Evolutionary conservation across 2,329 filamentous ascomycete genomes (phyloP).

Genomic region (Pseudogymnoascus sp.): DNA sequence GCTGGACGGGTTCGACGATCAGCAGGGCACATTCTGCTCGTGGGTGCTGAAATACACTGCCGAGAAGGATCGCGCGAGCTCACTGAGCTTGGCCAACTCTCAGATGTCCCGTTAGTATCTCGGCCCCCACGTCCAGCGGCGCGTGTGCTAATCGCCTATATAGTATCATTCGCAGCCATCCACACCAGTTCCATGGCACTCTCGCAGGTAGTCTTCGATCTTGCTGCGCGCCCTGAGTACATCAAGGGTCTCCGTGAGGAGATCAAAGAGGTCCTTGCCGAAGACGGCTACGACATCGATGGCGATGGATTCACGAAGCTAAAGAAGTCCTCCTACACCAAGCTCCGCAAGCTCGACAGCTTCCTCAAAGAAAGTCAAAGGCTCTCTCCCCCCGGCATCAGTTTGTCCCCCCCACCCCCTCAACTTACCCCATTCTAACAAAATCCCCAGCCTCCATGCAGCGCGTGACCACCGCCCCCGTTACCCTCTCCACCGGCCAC

Average conservation of each 20-base stretch:
- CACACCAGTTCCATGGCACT: conserved; percentile 40
- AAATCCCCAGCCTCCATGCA: conserved; percentile 16
- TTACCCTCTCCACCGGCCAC: conserved; percentile 29
- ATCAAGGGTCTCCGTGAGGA: conserved; percentile 20
- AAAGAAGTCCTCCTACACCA: conserved; percentile 19
- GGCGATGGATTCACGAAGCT: conserved; percentile 32
- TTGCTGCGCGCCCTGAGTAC: conserved; percentile 41
- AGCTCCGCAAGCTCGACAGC: conserved; percentile 31
- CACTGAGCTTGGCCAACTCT: conserved; percentile 18
- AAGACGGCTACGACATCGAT: conserved; percentile 44
- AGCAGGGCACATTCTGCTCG: conserved; percentile 15
- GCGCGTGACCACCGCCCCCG: conserved; percentile 15
- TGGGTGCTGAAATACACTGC: conserved; percentile 17
- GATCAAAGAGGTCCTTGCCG: conserved; percentile 19
- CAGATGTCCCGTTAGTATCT: conserved; percentile 28
- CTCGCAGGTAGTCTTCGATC: conserved; percentile 42
- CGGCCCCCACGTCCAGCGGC: neutral
- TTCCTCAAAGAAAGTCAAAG: conserved; percentile 35
- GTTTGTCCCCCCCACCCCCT: conserved; percentile 17
- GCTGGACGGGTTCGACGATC: conserved; percentile 8
- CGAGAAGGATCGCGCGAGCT: conserved; percentile 5
- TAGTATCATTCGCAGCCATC: conserved; percentile 41
- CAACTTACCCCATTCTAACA: neutral
- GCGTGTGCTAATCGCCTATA: neutral
- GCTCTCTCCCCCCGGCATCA: conserved; percentile 26